These are phyloP conservation scores for Chlamydomonas asymmetrica DNA, from an alignment of 139 green algal genomes.

Conservation along the genomic window DNA sequence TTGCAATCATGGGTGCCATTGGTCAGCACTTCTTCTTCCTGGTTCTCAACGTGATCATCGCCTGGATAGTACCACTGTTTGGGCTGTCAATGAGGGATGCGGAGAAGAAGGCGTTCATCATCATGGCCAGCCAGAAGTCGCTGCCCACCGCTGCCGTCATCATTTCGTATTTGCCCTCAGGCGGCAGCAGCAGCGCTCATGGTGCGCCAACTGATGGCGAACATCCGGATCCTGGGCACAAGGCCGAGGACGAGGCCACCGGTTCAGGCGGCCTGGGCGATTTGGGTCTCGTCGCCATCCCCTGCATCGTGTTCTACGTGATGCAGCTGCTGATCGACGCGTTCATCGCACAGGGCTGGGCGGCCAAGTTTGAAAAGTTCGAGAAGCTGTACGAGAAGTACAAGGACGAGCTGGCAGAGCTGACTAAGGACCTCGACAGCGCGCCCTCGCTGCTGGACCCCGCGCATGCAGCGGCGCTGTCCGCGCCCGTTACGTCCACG, in stretches of 20 bases:
- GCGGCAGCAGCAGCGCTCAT: background rate
- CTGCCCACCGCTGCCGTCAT: constrained; percentile 63
- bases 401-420: constrained; percentile 36
- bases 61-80: constrained; percentile 40
- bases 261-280: constrained; percentile 44
- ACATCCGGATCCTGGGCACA: background rate
- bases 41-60: constrained; percentile 50
- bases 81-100: constrained; percentile 28
- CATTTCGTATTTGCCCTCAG: constrained; percentile 45
- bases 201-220: background rate
- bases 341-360: constrained; percentile 55
- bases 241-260: constrained; percentile 1
- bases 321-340: constrained; percentile 74
- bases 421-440: constrained; percentile 28
- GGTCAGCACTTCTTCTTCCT: constrained; percentile 66
- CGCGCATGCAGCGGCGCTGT: no score
- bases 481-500: no score
- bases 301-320: constrained; percentile 81
- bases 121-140: constrained; percentile 71
- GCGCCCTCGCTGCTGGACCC: background rate
- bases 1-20: constrained; percentile 26
- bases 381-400: constrained; percentile 41
- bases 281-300: constrained; percentile 71
- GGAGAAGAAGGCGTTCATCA: constrained; percentile 57
- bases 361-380: constrained; percentile 55